These are phyloP conservation scores for Amyloporia xantha DNA, from an alignment of 768 basidiomycete species.

Conservation along the genomic window DNA sequence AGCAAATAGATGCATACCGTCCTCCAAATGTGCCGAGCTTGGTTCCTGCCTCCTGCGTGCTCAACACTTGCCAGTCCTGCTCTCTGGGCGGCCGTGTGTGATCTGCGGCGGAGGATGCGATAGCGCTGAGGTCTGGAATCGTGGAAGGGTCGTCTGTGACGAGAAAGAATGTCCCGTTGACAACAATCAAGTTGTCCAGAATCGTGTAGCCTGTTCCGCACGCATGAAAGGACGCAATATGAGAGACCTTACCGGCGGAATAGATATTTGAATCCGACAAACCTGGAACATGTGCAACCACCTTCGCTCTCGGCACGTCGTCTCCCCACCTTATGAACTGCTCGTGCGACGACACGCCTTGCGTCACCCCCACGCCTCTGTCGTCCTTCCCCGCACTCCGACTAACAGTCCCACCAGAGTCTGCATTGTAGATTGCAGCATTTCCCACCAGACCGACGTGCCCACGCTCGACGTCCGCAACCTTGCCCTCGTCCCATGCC, in stretches of 20 bases:
- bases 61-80: constrained; percentile 47
- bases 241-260: constrained; percentile 7
- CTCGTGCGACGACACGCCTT: constrained; percentile 37
- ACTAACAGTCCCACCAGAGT: constrained; percentile 6
- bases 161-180: constrained; percentile 66
- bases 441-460: constrained; percentile 35
- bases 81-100: constrained; percentile 36
- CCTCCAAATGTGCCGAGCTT: constrained; percentile 26
- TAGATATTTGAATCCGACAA: constrained; percentile 12
- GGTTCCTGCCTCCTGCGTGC: constrained; percentile 14
- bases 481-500: constrained; percentile 54
- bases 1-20: constrained; percentile 16
- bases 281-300: constrained; percentile 67
- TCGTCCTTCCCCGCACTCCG: constrained; percentile 14
- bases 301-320: constrained; percentile 46
- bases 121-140: constrained; percentile 52
- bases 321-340: constrained; percentile 52
- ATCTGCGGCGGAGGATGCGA: constrained; percentile 35
- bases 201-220: constrained; percentile 79
- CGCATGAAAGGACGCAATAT: background rate
- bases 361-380: constrained; percentile 18
- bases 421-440: constrained; percentile 20
- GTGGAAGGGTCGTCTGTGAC: constrained; percentile 57
- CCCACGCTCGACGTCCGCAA: constrained; percentile 46
- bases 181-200: constrained; percentile 74